Conservation (phyloP, 2,329 filamentous ascomycete genomes). For the Cytospora paraplurivora region DNA sequence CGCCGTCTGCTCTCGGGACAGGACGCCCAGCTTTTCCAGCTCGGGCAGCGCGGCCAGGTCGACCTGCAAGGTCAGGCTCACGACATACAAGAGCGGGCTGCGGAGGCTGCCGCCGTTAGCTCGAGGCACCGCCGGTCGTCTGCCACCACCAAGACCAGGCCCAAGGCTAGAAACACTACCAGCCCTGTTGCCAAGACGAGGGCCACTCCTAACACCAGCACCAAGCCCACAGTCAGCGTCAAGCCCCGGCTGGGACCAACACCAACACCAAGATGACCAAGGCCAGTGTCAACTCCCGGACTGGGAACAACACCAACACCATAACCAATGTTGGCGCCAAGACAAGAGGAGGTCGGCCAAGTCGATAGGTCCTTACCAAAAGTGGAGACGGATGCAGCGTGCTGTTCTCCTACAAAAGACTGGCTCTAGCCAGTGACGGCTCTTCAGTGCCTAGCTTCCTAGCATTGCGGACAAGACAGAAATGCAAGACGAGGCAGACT, state of each 20-base stretch:
- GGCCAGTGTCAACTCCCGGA: not conserved
- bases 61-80: conserved; percentile 4
- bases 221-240: not conserved
- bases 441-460: not conserved
- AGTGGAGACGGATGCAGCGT: not conserved
- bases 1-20: conserved; percentile 7
- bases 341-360: not conserved
- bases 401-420: not conserved
- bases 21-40: conserved; percentile 13
- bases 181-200: not conserved
- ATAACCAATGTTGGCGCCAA: not conserved
- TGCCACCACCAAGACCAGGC: not conserved
- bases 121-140: not conserved
- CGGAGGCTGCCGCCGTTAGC: not conserved
- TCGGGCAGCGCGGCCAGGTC: conserved; percentile 6
- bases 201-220: not conserved
- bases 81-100: not conserved
- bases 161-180: not conserved
- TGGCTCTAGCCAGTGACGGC: not conserved
- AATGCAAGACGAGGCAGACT: not conserved
- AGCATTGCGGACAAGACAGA: not conserved
- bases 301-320: not conserved
- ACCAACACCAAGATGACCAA: not conserved
- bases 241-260: not conserved
- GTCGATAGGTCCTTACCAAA: not conserved